Evolutionary conservation across 1,139 yeast genomes (phyloP), one percentile per base, ranked within the genome.

Genomic region (Sugiyamaella japonica): DNA sequence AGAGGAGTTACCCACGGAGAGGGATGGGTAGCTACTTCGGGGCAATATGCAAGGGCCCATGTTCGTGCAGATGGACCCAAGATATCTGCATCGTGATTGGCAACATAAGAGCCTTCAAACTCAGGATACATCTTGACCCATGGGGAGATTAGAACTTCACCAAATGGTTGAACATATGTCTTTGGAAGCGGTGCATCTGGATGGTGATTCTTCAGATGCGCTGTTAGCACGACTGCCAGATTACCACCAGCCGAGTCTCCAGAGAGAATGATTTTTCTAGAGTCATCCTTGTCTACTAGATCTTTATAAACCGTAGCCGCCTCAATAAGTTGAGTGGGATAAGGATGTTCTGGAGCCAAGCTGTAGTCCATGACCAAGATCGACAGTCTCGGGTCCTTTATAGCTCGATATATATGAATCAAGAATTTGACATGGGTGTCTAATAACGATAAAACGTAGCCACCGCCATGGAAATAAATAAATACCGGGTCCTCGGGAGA

Each of bases 171-270:
- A 8, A 45, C 51, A 45, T 50, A 48, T 2, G 53, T 40, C 7
- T 25, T 40, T 9, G 51, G 51, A 12, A 48, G 38, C 10, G 45
- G 45, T 17, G 45, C 45, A 17, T 28, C 51, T 12, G 51, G 51
- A 17, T 48, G 51, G 39, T 48, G 51, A 12, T 48, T 28, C 32
- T 46, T 48, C 36, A 72, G 61, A 57, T 67, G 73, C 54, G 76
- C 68, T 12, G 68, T 60, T n/a, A 75, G 51, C 3, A 70, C 67
- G 12, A 72, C 59, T 13, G 71, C 63, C 59, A 76, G 63, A 60
- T 77, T 77, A 7, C 70, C 77, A 15, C 81, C 81, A 13, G 78
- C 78, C 2, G 80, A 76, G 58, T 76, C 81, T 7, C 81, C 81
- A 42, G 73, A 54, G 7, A 76, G 59, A 37, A 67, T 68, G 48